A percentile compares a stretch with the other conserved stretches of the same genome.
Conservation (phyloP, 495 filamentous ascomycete species). For the Thozetella sp. region DNA sequence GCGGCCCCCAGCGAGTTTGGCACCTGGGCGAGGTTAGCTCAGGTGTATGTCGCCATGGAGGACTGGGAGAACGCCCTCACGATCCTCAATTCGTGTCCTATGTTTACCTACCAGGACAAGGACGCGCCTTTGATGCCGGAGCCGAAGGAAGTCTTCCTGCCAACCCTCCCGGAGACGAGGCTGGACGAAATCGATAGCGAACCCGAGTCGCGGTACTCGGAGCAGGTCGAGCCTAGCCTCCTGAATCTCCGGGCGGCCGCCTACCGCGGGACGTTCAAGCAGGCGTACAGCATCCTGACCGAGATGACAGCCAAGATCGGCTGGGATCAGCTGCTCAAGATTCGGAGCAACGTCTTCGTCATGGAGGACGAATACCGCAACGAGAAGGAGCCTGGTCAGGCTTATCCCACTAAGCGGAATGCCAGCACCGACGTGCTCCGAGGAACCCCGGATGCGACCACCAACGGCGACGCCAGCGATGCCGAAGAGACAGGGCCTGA, state of each 20-base stretch:
- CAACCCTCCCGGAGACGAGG: constrained; percentile 84
- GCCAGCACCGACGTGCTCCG: constrained; percentile 77
- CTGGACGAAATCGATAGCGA: constrained; percentile 94
- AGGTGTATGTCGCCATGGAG: constrained; percentile 89
- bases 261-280: constrained; percentile 92
- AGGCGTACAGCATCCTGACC: constrained; percentile 91
- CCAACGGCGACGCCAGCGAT: constrained; percentile 60
- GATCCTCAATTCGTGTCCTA: constrained; percentile 97
- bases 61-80: constrained; percentile 92
- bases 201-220: constrained; percentile 74
- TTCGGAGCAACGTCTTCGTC: constrained; percentile 94
- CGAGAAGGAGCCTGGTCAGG: constrained; percentile 67
- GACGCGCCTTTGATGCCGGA: constrained; percentile 94
- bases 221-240: constrained; percentile 85
- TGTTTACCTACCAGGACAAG: constrained; percentile 99
- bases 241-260: constrained; percentile 83
- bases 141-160: constrained; percentile 81
- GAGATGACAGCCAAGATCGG: constrained; percentile 95
- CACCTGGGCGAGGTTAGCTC: constrained; percentile 92
- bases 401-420: constrained; percentile 58
- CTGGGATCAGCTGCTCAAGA: constrained; percentile 93
- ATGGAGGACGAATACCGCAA: constrained; percentile 98
- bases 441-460: constrained; percentile 61
- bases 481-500: constrained; percentile 33
- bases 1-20: constrained; percentile 95